Percentiles rank a stretch among this genome's conserved stretches.
Conservation (phyloP, 805 yeast species). For the Kodamaea neixiangensis region DNA sequence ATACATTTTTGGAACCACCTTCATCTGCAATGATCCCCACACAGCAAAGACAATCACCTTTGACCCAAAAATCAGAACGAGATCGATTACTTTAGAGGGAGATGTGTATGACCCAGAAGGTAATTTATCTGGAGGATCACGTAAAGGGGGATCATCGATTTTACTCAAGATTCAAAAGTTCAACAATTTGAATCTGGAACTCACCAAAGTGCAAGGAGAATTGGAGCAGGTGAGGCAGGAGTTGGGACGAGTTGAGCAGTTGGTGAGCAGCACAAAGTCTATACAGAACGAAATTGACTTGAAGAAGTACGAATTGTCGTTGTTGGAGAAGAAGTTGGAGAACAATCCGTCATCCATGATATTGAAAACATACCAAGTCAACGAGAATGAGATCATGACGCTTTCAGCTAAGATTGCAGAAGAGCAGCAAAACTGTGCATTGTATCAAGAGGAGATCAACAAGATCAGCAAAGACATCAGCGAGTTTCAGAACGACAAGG, state of each 20-base stretch:
- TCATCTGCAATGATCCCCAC: conserved; percentile 83
- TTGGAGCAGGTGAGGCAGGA: conserved; percentile 41
- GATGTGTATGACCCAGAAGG: conserved; percentile 97
- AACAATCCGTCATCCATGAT: conserved; percentile 58
- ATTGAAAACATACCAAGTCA: conserved; percentile 49
- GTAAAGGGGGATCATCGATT: conserved; percentile 58
- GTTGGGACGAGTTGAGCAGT: conserved; percentile 42
- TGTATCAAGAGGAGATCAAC: conserved; percentile 46
- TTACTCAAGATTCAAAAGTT: conserved; percentile 67
- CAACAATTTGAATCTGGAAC: conserved; percentile 45
- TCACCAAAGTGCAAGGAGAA: conserved; percentile 44
- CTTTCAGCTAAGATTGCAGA: conserved; percentile 41
- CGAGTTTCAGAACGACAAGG: conserved; percentile 80
- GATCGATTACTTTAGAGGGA: conserved; percentile 89
- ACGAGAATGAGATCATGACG: conserved; percentile 46
- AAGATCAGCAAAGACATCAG: conserved; percentile 72
- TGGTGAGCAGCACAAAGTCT: conserved; percentile 51
- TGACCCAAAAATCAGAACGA: conserved; percentile 74
- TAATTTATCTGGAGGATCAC: conserved; percentile 92
- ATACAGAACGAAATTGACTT: conserved; percentile 61
- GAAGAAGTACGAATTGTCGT: conserved; percentile 58
- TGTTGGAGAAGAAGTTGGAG: conserved; percentile 55
- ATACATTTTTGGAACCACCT: conserved; percentile 86
- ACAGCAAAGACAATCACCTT: conserved; percentile 89
- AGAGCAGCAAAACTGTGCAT: conserved; percentile 31